Base-by-base conservation (phyloP, 2,329 filamentous ascomycete species). In the Colletotrichum eremochloae region DNA sequence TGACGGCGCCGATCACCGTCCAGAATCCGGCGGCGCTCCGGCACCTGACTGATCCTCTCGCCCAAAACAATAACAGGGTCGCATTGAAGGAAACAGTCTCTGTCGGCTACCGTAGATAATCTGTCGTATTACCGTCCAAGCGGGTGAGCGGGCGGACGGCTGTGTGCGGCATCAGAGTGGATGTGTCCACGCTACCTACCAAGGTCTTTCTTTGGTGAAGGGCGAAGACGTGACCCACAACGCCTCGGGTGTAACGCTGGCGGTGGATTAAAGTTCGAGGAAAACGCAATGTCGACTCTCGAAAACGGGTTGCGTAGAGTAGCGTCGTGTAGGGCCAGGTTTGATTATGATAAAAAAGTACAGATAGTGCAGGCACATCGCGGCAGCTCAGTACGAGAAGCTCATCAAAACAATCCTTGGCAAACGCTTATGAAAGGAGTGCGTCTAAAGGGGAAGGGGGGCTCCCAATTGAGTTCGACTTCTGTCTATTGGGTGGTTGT, bases 1-100 rank as follows among this genome's bases (percentile, higher is more conserved):
- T 73, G 74, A 75, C 64, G 73, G 65, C 67, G 72, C 53, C 66
- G 72, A 75, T 75, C 74, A 66, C 48, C 57, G 48, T 24, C 65
- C 65, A 68, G 53, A 69, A 42, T 31, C 63, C 63, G 63, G 63
- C 66, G 66, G 65, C 46, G 65, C 60, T 66, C 68, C 74, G 72
- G 72, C 69, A 74, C 66, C 67, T 74, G 63, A 68, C 53, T 72
- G 68, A 68, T 69, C 60, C 50, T 50, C 60, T 58, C 33, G 60
- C 55, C 46, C 64, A 53, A 67, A 64, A 56, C 50, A 74, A 61
- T 24, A 55, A 52, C 64, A 75, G 68, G 63, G 73, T 75, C 58
- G 68, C 52, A 72, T 74, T 55, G 62, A 46, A 53, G 71, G 36
- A 67, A 71, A 71, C 61, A 52, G 44, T 58, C 50, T 67, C n/a